Base-by-base conservation (phyloP, 1,139 yeast species). In the Suhomyces bolitotheri region DNA sequence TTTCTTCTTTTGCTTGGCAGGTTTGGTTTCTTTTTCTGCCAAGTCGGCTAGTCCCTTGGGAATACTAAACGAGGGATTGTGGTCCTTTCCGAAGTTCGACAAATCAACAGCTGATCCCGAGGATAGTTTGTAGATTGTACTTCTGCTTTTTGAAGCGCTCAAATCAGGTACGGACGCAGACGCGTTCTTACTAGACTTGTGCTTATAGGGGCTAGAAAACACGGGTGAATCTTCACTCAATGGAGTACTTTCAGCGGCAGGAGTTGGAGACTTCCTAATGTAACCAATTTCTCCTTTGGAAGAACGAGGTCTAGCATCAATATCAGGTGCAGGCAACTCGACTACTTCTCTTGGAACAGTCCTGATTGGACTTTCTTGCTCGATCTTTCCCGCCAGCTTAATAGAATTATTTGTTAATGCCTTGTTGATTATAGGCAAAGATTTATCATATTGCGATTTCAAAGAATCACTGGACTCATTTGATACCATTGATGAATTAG, bases 71-170 rank as follows among this genome's bases (percentile, higher is more conserved):
- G 71, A 58, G n/a, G 76, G 76, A 37, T 60, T 60, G 46, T 68
- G 53, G 34, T 44, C 53, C 37, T 60, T 59, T n/a, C 76, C 76
- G 48, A 71, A 71, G 40, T 66, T 66, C 13, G 60, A 45, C 29
- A 71, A 57, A 49, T 70, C 73, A 34, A 71, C 51, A 7, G 64
- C 66, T 15, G 75, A 69, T 2, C 73, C 72, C 29, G 62, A 49
- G n/a, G 66, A 50, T 30, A 62, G 49, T 35, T 56, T 53, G 40
- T 58, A 65, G 13, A 64, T 29, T 1, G 25, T 25, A 7, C 22
- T 29, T 17, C 29, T 33, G 3, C 41, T 35, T 24, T 27, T 21
- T 12, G 42, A 36, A 14, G 34, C 33, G 6, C 49, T 43, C 25
- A 62, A 50, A 25, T 62, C 55, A 1, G 69, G 65, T n/a, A 51